A percentile compares a stretch with the other conserved stretches of the same genome.
phyloP scores from a whole-genome alignment of 1,284 basidiomycete genomes.

The Laetiporus sulphureus region DNA sequence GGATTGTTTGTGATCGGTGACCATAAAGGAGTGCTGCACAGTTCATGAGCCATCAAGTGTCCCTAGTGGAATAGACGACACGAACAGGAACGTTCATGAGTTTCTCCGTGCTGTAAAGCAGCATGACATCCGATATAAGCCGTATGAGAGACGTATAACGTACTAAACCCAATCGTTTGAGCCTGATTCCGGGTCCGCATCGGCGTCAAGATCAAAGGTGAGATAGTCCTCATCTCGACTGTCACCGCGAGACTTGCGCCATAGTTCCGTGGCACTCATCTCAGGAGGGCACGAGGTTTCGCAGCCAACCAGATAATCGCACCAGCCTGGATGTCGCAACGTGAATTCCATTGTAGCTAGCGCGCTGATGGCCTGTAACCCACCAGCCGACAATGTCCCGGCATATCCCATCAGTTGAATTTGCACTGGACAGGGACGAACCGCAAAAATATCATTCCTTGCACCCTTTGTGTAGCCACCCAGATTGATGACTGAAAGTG shows the following conservation, averaged over 20 bases:
- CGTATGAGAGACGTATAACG: conserved; percentile 19
- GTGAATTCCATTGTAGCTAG: background rate
- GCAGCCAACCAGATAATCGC: conserved; percentile 56
- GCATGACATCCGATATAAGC: conserved; percentile 6
- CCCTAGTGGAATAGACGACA: background rate
- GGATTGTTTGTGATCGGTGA: conserved; percentile 54
- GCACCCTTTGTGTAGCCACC: conserved; percentile 66
- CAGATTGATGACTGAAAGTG: conserved; percentile 40
- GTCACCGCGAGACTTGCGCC: conserved; percentile 22
- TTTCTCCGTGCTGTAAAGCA: conserved; percentile 31
- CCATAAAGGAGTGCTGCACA: conserved; percentile 49
- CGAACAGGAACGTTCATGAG: conserved; percentile 47
- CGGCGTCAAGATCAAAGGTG: conserved; percentile 28
- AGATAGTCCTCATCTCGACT: background rate
- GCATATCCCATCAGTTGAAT: conserved; percentile 56
- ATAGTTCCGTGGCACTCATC: conserved; percentile 34
- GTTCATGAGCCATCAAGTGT: background rate
- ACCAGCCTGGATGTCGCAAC: conserved; percentile 37
- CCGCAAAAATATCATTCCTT: conserved; percentile 57
- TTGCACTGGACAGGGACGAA: conserved; percentile 51
- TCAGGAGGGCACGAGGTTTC: conserved; percentile 44
- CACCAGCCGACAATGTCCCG: conserved; percentile 46
- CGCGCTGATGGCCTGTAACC: conserved; percentile 2
- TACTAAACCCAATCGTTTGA: conserved; percentile 50
- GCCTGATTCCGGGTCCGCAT: conserved; percentile 44